These are phyloP conservation scores for Emergomyces orientalis DNA, from an alignment of 2,329 filamentous ascomycete genomes.

Conservation along the genomic window DNA sequence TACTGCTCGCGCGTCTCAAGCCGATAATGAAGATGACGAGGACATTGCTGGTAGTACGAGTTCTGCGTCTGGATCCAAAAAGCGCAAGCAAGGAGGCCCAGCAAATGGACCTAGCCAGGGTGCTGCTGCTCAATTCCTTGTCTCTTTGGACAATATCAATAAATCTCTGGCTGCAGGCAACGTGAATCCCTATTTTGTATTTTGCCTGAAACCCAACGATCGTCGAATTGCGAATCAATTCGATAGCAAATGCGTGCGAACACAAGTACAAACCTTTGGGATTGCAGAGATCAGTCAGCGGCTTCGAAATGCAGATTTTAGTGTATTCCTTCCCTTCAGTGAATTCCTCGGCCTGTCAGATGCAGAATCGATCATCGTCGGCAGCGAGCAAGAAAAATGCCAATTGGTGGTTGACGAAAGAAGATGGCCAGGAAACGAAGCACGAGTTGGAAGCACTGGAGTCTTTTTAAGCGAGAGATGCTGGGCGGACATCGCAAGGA, in stretches of 20 bases:
- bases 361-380: constrained; percentile 73
- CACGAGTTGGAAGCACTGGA: constrained; percentile 80
- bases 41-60: constrained; percentile 19
- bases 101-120: constrained; percentile 54
- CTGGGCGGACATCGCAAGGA: constrained; percentile 81
- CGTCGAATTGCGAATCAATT: constrained; percentile 96
- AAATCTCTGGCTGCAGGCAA: constrained; percentile 73
- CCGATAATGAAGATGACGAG: constrained; percentile 17
- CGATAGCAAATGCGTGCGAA: constrained; percentile 94
- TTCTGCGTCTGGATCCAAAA: constrained; percentile 22
- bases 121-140: constrained; percentile 83
- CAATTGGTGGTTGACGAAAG: constrained; percentile 87
- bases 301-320: constrained; percentile 87
- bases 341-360: constrained; percentile 89
- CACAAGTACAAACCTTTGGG: constrained; percentile 88
- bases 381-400: constrained; percentile 83
- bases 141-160: constrained; percentile 80
- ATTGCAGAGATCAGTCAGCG: constrained; percentile 96
- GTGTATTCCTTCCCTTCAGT: constrained; percentile 86
- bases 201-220: constrained; percentile 96
- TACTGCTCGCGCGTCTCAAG: constrained; percentile 19
- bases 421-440: constrained; percentile 86
- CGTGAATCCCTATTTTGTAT: constrained; percentile 90
- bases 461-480: constrained; percentile 92
- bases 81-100: constrained; percentile 28